A percentile compares a stretch with the other conserved stretches of the same genome.
phyloP scores from a whole-genome alignment of 106 monocot genomes.

The Allium cepa region DNA sequence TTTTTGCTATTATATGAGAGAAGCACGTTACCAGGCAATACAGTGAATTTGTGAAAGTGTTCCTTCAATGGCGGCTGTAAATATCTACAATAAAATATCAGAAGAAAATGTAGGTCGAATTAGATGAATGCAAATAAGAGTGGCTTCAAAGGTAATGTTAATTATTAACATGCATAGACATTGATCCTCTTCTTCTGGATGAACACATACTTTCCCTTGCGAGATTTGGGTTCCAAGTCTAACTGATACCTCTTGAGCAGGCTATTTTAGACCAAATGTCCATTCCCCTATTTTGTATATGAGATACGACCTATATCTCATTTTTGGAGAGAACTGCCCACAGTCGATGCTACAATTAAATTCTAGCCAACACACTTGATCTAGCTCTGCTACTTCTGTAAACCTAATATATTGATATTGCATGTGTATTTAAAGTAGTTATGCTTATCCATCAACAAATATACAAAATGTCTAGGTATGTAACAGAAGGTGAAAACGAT shows the following conservation, averaged over 20 bases:
- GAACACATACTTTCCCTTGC: neutral
- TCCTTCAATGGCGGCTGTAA: constrained; percentile 12
- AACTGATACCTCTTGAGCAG: constrained; percentile 11
- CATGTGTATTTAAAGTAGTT: too few relatives aligned
- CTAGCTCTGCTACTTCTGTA: constrained; percentile 54
- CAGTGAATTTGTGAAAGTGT: constrained; percentile 34
- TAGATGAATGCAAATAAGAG: neutral
- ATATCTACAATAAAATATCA: constrained; percentile 21
- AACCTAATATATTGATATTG: constrained; percentile 32
- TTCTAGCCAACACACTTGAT: constrained; percentile 67
- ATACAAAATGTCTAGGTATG: too few relatives aligned
- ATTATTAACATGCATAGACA: too few relatives aligned
- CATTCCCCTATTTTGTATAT: constrained; percentile 27
- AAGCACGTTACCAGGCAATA: constrained; percentile 65
- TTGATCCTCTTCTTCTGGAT: too few relatives aligned
- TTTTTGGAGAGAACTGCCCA: constrained; percentile 32
- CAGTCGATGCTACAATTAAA: constrained; percentile 32
- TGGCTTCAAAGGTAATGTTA: neutral
- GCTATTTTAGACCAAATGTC: constrained; percentile 5
- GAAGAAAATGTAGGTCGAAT: constrained; percentile 6
- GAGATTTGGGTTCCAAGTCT: constrained; percentile 11
- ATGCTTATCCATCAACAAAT: too few relatives aligned
- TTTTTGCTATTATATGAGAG: neutral
- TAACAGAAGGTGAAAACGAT: too few relatives aligned
- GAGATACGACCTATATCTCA: constrained; percentile 48